Conservation (phyloP, 306 rosid genomes). For the Cucurbita ficifolia region DNA sequence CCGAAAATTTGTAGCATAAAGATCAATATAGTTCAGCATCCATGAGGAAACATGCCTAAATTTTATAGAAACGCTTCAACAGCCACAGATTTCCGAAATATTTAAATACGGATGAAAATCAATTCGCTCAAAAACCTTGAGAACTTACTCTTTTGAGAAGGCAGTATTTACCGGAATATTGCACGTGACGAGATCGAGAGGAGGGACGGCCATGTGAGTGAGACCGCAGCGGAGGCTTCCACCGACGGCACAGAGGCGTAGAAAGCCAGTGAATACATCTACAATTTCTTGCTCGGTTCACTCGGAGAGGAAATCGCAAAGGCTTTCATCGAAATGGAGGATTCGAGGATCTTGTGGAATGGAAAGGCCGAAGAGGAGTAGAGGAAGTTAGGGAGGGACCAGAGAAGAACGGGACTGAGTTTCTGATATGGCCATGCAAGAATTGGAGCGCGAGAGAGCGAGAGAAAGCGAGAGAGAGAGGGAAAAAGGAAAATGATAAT, state of each 20-base stretch:
- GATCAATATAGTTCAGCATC: not conserved
- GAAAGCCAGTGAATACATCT: conserved; percentile 81
- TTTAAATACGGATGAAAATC: not conserved
- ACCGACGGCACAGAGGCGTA: conserved; percentile 76
- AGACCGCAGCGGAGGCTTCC: conserved; percentile 87
- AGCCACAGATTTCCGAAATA: not conserved
- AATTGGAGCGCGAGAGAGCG: not conserved
- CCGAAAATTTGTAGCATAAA: not conserved
- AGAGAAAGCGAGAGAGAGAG: not conserved
- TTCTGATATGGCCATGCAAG: conserved; percentile 40
- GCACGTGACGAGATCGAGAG: conserved; percentile 94
- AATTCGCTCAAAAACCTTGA: not conserved
- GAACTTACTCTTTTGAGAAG: not conserved
- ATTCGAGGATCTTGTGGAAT: conserved; percentile 30
- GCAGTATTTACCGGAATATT: conserved; percentile 70
- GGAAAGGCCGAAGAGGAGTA: conserved; percentile 26
- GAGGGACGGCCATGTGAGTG: conserved; percentile 90
- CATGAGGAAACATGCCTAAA: not conserved
- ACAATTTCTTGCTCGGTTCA: conserved; percentile 51
- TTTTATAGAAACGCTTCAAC: not conserved
- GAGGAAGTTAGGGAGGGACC: conserved; percentile 64
- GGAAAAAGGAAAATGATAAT: not conserved
- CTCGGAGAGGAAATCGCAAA: conserved; percentile 42
- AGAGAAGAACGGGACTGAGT: conserved; percentile 32
- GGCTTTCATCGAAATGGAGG: conserved; percentile 1